Evolutionary conservation across 352 stramenopile species (phyloP).

Genomic region (Pythium plurisporium): DNA sequence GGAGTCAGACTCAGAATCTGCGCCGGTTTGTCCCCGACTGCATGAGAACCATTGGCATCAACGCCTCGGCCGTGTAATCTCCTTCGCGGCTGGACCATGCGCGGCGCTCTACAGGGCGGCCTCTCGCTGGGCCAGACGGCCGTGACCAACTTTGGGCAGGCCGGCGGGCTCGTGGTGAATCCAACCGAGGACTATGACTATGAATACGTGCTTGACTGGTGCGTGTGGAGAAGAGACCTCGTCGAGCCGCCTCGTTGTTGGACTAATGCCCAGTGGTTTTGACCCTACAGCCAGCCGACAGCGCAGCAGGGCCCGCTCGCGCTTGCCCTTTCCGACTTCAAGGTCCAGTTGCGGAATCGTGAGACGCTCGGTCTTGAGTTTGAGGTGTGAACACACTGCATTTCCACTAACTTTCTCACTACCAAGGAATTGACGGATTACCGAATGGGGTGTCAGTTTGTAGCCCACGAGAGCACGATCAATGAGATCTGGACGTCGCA

Average conservation of each 20-base stretch:
- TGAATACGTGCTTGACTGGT: slow-evolving; percentile 82
- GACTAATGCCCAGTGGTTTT: no score
- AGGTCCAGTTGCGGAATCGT: slow-evolving; percentile 63
- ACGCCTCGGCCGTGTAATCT: neutral
- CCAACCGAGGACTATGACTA: slow-evolving; percentile 74
- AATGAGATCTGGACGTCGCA: slow-evolving; percentile 78
- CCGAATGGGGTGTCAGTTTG: no score
- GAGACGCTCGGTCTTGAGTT: slow-evolving; percentile 60
- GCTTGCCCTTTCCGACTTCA: slow-evolving; percentile 62
- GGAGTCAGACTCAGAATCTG: slow-evolving; percentile 15
- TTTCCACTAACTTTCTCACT: neutral
- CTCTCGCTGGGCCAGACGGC: slow-evolving; percentile 57
- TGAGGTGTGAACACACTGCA: slow-evolving; percentile 27
- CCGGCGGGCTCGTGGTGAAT: slow-evolving; percentile 32
- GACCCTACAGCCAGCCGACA: slow-evolving; percentile 64
- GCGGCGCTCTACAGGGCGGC: slow-evolving; percentile 38
- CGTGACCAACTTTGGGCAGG: slow-evolving; percentile 56
- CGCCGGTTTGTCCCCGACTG: neutral
- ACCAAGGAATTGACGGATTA: no score
- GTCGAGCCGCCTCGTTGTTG: no score
- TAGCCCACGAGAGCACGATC: slow-evolving; percentile 73
- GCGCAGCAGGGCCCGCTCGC: slow-evolving; percentile 52
- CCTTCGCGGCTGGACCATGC: slow-evolving; percentile 29
- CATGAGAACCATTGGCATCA: slow-evolving; percentile 20
- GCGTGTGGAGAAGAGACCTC: neutral